These are phyloP conservation scores for Rhodotorula kratochvilovae DNA, from an alignment of 768 basidiomycete species.

Conservation along the genomic window DNA sequence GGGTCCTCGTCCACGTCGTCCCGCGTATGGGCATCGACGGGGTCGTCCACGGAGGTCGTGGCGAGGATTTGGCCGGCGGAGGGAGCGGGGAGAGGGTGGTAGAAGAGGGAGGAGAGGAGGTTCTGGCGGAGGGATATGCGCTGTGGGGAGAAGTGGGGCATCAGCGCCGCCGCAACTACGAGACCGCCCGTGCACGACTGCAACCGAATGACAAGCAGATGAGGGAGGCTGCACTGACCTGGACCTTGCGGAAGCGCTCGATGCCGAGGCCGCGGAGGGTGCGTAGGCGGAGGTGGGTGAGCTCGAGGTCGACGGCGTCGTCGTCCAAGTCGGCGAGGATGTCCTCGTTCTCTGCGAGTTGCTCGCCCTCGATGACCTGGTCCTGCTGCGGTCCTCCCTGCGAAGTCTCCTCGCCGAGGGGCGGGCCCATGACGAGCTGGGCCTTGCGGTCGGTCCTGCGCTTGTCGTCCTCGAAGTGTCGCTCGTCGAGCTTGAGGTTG, in stretches of 20 bases:
- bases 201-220: too few relatives aligned
- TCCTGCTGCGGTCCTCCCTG: not conserved
- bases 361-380: slow-evolving; percentile 25
- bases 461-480: slow-evolving; percentile 37
- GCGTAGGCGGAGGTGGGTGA: slow-evolving; percentile 41
- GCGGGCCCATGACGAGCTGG: slow-evolving; percentile 37
- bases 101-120: slow-evolving; percentile 39
- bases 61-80: not conserved
- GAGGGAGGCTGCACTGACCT: too few relatives aligned
- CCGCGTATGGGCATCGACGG: not conserved
- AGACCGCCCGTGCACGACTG: too few relatives aligned
- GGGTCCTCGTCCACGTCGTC: slow-evolving; percentile 43
- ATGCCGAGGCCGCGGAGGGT: slow-evolving; percentile 37
- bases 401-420: slow-evolving; percentile 12
- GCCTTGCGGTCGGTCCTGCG: slow-evolving; percentile 14
- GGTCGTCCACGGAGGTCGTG: not conserved
- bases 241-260: slow-evolving; percentile 36
- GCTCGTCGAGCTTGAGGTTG: slow-evolving; percentile 34
- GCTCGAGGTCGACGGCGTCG: slow-evolving; percentile 40
- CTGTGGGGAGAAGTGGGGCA: slow-evolving; percentile 16
- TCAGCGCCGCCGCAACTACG: not conserved
- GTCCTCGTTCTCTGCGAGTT: slow-evolving; percentile 35
- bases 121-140: slow-evolving; percentile 44
- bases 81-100: slow-evolving; percentile 18
- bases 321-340: slow-evolving; percentile 31